phyloP scores from a whole-genome alignment of 2,329 filamentous ascomycete genomes.

The Fusarium udum region DNA sequence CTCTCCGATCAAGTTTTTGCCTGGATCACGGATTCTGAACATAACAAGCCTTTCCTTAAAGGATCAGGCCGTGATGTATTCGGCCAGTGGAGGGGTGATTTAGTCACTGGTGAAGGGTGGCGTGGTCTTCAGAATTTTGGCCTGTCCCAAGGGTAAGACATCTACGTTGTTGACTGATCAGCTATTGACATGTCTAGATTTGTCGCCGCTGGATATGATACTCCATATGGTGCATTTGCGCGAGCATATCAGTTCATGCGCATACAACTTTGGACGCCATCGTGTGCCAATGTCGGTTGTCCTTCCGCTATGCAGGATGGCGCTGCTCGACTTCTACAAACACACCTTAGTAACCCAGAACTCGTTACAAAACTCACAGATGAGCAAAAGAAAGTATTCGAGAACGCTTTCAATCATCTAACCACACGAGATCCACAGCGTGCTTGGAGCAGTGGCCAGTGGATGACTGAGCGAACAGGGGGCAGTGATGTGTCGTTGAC shows the following conservation, averaged over 20 bases:
- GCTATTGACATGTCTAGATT: constrained; percentile 48
- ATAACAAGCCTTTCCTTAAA: constrained; percentile 68
- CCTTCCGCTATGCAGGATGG: constrained; percentile 75
- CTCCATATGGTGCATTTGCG: constrained; percentile 58
- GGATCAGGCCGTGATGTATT: constrained; percentile 69
- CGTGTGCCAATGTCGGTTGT: constrained; percentile 69
- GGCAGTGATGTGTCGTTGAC: constrained; percentile 75
- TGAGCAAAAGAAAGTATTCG: constrained; percentile 55
- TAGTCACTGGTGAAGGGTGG: constrained; percentile 76
- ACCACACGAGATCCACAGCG: constrained; percentile 58
- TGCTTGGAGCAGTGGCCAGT: constrained; percentile 78
- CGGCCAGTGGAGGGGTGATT: constrained; percentile 65
- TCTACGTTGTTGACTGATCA: not conserved
- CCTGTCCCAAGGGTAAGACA: constrained; percentile 60
- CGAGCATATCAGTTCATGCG: constrained; percentile 68
- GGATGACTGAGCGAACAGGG: constrained; percentile 79
- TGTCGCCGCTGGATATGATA: constrained; percentile 69
- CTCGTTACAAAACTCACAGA: constrained; percentile 42
- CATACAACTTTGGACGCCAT: constrained; percentile 67
- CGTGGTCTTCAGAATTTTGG: constrained; percentile 67
- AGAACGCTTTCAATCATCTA: constrained; percentile 63
- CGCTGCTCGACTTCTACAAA: constrained; percentile 61
- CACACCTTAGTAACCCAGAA: constrained; percentile 50
- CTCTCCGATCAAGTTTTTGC: constrained; percentile 64
- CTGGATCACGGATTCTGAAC: constrained; percentile 71